These are phyloP conservation scores for Diaporthe capsici DNA, from an alignment of 2,329 filamentous ascomycete species.

Conservation along the genomic window DNA sequence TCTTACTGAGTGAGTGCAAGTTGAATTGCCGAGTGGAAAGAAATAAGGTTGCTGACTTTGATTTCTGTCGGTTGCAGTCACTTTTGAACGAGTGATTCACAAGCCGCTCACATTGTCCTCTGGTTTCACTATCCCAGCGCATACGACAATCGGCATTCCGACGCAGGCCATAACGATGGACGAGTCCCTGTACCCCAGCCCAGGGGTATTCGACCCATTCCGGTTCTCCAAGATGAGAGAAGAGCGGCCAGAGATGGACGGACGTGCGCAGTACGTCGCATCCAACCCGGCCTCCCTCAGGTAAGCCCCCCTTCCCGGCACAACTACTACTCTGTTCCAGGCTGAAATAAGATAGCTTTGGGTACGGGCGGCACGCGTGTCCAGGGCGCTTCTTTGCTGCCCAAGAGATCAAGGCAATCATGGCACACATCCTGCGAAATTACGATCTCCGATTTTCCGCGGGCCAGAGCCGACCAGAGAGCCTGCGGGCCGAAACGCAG, in stretches of 20 bases:
- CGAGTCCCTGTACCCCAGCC: slow-evolving; percentile 52
- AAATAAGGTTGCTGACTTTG: background rate
- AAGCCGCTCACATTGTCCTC: slow-evolving; percentile 66
- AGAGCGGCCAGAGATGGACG: slow-evolving; percentile 18
- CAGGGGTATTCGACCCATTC: slow-evolving; percentile 44
- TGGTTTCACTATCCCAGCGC: slow-evolving; percentile 63
- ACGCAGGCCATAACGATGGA: slow-evolving; percentile 55
- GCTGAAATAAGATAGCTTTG: background rate
- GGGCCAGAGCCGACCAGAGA: slow-evolving; percentile 24
- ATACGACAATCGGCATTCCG: slow-evolving; percentile 58
- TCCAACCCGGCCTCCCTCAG: slow-evolving; percentile 8
- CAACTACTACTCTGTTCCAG: too few relatives aligned
- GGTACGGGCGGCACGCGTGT: slow-evolving; percentile 30
- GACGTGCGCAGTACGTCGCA: slow-evolving; percentile 20
- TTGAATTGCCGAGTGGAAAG: background rate
- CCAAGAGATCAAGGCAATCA: slow-evolving; percentile 36
- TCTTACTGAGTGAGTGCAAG: slow-evolving; percentile 49
- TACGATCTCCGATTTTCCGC: slow-evolving; percentile 24
- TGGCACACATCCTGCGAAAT: slow-evolving; percentile 23
- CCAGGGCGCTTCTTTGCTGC: slow-evolving; percentile 32
- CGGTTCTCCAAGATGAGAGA: slow-evolving; percentile 11
- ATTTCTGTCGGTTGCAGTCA: slow-evolving; percentile 46
- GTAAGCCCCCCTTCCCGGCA: background rate
- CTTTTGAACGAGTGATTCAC: slow-evolving; percentile 65
- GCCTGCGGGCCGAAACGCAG: slow-evolving; percentile 21